Evolutionary conservation across 768 basidiomycete genomes (phyloP), one percentile per base, ranked within the genome.

Genomic region (Mycena amicta): DNA sequence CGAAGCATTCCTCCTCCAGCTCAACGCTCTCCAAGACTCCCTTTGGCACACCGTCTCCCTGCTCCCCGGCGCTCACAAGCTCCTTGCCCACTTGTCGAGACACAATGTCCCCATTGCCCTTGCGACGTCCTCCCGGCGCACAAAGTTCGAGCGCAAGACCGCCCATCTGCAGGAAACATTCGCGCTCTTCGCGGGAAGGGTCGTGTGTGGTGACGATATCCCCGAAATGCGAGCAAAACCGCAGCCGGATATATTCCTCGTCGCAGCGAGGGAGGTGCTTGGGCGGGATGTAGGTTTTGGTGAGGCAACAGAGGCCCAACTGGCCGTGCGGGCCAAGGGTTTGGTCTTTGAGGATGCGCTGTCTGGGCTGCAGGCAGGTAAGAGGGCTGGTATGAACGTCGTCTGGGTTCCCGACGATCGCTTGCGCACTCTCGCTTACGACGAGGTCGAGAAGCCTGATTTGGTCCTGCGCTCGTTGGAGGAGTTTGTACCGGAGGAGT

Each of bases 341-440:
- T 74, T 95, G 0, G 86, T 95, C 2, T 90, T 95, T 57, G 93
- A 95, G 71, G 93, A 95, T 69, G 85, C 85, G 3, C 72, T 91
- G 40, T 83, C 83, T 0, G 93, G 93, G 0, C 76, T 95, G 62
- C 83, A 88, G 62, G 91, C 92, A 5, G 93, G 87, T 3, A 90
- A 89, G 68, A 79, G 89, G 56, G 92, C 92, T 3, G 92, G 90
- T 11, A 94, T 95, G 93, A 81, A 86, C 56, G 92, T 93, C 29
- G 78, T 92, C 2, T 95, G 93, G 93, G 83, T 94, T 16, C 93
- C 93, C 2, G 93, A 95, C 65, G 65, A 79, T 5, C 85, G 88
- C 55, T 74, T 95, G 5, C 70, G 88, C 31, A 78, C 75, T n/a
- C 73, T 81, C 64, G 57, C 74, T 43, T 65, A 73, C n/a, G 80